These are phyloP conservation scores for Keqinozyma sinolaborantium DNA, from an alignment of 1,139 yeast genomes.

Conservation along the genomic window DNA sequence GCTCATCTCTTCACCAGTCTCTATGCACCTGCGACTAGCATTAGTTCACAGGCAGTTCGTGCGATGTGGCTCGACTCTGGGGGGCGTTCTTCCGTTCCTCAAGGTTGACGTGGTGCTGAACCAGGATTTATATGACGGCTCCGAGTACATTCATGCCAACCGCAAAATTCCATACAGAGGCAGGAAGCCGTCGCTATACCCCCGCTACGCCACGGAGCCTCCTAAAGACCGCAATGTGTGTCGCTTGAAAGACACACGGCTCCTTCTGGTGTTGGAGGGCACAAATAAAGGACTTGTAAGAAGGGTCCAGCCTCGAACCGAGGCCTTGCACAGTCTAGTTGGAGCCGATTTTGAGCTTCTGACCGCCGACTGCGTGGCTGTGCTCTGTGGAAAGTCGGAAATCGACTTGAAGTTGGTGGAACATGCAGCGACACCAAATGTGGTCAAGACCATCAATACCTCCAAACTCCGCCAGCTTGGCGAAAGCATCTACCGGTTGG, in stretches of 20 bases:
- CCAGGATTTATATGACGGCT: constrained; percentile 6
- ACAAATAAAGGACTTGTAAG: constrained; percentile 1
- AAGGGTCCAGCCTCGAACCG: neutral
- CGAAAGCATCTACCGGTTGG: constrained; percentile 5
- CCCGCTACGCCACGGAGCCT: constrained; percentile 3
- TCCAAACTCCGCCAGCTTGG: constrained; percentile 11
- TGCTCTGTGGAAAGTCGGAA: constrained; percentile 10
- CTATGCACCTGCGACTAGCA: neutral
- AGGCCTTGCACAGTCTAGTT: neutral
- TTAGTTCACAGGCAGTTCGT: too few relatives aligned
- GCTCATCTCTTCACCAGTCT: neutral
- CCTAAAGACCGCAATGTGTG: constrained; percentile 2
- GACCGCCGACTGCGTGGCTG: neutral
- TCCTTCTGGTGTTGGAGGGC: constrained; percentile 4
- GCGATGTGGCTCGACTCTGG: too few relatives aligned
- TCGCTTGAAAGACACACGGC: constrained; percentile 2
- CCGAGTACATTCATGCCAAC: constrained; percentile 1
- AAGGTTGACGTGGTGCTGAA: neutral
- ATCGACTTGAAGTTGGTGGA: constrained; percentile 7
- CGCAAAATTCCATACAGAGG: neutral
- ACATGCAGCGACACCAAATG: neutral
- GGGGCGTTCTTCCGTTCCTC: too few relatives aligned
- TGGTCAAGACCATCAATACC: constrained; percentile 2
- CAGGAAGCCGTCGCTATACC: constrained; percentile 5
- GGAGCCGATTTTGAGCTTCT: neutral